Evolutionary conservation across 1,139 yeast genomes (phyloP), one percentile per base, ranked within the genome.

Genomic region (Taphrina deformans): DNA sequence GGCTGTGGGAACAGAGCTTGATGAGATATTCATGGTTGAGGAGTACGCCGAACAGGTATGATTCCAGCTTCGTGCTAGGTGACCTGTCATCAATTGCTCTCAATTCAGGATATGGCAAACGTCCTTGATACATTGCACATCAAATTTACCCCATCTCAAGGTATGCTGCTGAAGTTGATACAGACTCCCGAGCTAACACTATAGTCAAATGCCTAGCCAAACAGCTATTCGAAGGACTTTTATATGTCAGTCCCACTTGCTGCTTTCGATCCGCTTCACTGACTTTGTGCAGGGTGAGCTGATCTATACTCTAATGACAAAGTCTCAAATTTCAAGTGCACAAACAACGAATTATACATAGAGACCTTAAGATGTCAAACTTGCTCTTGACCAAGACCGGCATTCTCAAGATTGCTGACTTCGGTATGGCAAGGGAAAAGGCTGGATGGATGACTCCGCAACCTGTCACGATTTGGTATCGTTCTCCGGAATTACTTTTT

Each of bases 191-290:
- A n/a, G 26, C 44, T 35, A 14, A 53, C 24, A 40, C 44, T 4
- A 10, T 38, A 68, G 70, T 65, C 67, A 80, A 78, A 72, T 86
- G 90, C 72, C 73, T 84, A 40, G 85, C 85, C 74, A 85, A 85
- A 67, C 90, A 86, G 73, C 82, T 86, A 83, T 78, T 86, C 60
- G 87, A 85, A 76, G 90, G 89, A 6, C 78, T 85, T 70, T 87
- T 86, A 1, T 86, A 85, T 71, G 79, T 86, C 16, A 53, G 48
- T 9, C 33, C 2, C 23, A 48, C 21, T 5, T 26, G 51, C 14
- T 10, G 26, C 10, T 6, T 29, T 29, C 33, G 10, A n/a, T 44
- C 16, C 23, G 16, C 23, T 18, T 2, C 4, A 23, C 10, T 44
- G 26, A 21, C 29, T 14, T 10, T 44, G 26, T 21, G 27, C 27